Evolutionary conservation across 2,329 filamentous ascomycete genomes (phyloP).

Genomic region (Trichophyton benhamiae): DNA sequence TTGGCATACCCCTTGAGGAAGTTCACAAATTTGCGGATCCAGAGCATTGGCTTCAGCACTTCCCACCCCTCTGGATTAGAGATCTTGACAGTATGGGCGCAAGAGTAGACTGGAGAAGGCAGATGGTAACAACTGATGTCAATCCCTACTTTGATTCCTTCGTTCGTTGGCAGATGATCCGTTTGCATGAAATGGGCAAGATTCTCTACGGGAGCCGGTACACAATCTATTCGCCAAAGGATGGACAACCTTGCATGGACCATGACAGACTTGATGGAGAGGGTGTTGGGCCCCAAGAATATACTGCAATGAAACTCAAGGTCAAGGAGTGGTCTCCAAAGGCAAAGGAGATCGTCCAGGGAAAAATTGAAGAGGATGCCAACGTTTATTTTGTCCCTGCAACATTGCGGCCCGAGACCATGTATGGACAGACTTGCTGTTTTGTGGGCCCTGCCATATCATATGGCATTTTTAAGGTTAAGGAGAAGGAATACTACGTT

Average conservation of each 20-base stretch:
- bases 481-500: conserved; percentile 68
- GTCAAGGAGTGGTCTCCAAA: conserved; percentile 78
- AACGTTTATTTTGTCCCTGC: conserved; percentile 84
- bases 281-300: conserved; percentile 76
- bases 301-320: conserved; percentile 82
- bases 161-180: conserved; percentile 93
- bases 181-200: conserved; percentile 76
- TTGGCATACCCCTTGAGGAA: conserved; percentile 75
- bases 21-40: conserved; percentile 90
- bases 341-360: conserved; percentile 57
- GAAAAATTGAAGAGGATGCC: conserved; percentile 64
- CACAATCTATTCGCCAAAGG: conserved; percentile 85
- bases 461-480: conserved; percentile 77
- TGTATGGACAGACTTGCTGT: conserved; percentile 96
- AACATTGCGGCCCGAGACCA: conserved; percentile 88
- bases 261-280: conserved; percentile 74
- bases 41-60: conserved; percentile 83
- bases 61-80: conserved; percentile 64
- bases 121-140: conserved; percentile 87
- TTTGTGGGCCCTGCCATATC: conserved; percentile 75
- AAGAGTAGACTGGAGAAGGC: conserved; percentile 83
- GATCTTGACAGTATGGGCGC: conserved; percentile 77
- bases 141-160: conserved; percentile 97
- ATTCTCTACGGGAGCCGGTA: conserved; percentile 90
- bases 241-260: conserved; percentile 77